Evolutionary conservation across 768 basidiomycete genomes (phyloP), one percentile per base, ranked within the genome.

Genomic region (Hypsizygus marmoreus): DNA sequence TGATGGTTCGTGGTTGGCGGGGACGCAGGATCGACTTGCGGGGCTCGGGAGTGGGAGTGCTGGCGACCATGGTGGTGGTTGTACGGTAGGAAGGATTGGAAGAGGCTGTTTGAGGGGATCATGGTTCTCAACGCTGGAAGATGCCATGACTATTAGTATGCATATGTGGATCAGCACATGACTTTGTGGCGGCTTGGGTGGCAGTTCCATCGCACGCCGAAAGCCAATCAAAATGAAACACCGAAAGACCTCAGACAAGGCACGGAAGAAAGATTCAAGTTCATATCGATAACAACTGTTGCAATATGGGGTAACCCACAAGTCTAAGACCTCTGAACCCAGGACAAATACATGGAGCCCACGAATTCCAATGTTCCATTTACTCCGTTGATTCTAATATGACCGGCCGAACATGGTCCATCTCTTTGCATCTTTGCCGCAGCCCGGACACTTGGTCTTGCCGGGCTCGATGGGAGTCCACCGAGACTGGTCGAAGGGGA

Each of bases 321-420:
- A 13, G 40, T 51, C 53, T 40, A 39, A 51, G n/a, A n/a, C 30
- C n/a, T 31, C 30, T 10, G n/a, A n/a, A n/a, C n/a, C n/a, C 52
- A 45, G 23, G 45, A 35, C 32, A 50, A 42, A 49, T 40, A 49
- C 43, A 50, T 10, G 40, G 9, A 28, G 41, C 20, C 20, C 3
- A 40, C 19, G 38, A 36, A 40, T 39, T 43, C 22, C 34, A 39
- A 49, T 35, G 25, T 45, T 46, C 43, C 47, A 32, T 36, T 22
- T 39, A 25, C 16, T 45, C 28, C 28, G 40, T 22, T 29, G 17
- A 22, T 4, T 53, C 64, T 78, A 92, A 61, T 91, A 92, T 16
- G 86, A 88, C 56, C 91, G 76, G 29, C 97, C 97, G 68, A 98
- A 99, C 80, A 99, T 74, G 54, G 95, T 95, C 94, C 94, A 97